Evolutionary conservation across 2,329 filamentous ascomycete genomes (phyloP).

Genomic region (Periconia sp.): DNA sequence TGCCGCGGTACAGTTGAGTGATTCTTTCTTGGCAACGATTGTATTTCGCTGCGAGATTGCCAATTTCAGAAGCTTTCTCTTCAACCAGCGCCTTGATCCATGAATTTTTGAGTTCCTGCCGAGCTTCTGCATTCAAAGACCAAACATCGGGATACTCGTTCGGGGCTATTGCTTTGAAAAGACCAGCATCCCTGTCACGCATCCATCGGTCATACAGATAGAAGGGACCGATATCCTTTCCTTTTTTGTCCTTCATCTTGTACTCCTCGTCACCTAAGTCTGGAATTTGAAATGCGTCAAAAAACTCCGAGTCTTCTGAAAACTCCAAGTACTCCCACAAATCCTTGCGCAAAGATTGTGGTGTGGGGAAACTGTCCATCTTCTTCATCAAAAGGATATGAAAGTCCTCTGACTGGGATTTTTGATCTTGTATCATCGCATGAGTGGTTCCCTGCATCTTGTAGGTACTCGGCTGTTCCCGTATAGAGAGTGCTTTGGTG

Average conservation of each 20-base stretch:
- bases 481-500: slow-evolving; percentile 55
- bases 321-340: slow-evolving; percentile 58
- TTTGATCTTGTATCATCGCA: slow-evolving; percentile 47
- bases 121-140: slow-evolving; percentile 47
- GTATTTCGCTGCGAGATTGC: slow-evolving; percentile 43
- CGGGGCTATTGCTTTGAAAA: slow-evolving; percentile 39
- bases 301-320: slow-evolving; percentile 54
- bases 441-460: slow-evolving; percentile 40
- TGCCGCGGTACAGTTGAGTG: slow-evolving; percentile 27
- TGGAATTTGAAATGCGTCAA: slow-evolving; percentile 59
- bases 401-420: slow-evolving; percentile 39
- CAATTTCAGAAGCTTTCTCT: slow-evolving; percentile 54
- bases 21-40: slow-evolving; percentile 48
- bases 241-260: slow-evolving; percentile 48
- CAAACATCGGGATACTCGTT: slow-evolving; percentile 50
- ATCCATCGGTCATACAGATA: slow-evolving; percentile 62
- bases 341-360: slow-evolving; percentile 10
- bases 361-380: slow-evolving; percentile 10
- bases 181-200: slow-evolving; percentile 49
- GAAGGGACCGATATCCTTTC: slow-evolving; percentile 46
- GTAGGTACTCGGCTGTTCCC: slow-evolving; percentile 41
- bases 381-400: slow-evolving; percentile 19
- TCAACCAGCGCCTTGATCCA: slow-evolving; percentile 41
- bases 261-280: slow-evolving; percentile 48
- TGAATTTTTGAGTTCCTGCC: slow-evolving; percentile 35